A percentile compares a stretch with the other conserved stretches of the same genome.
These are phyloP conservation scores for Ochetophila trinervis DNA, from an alignment of 306 rosid genomes.

Conservation along the genomic window DNA sequence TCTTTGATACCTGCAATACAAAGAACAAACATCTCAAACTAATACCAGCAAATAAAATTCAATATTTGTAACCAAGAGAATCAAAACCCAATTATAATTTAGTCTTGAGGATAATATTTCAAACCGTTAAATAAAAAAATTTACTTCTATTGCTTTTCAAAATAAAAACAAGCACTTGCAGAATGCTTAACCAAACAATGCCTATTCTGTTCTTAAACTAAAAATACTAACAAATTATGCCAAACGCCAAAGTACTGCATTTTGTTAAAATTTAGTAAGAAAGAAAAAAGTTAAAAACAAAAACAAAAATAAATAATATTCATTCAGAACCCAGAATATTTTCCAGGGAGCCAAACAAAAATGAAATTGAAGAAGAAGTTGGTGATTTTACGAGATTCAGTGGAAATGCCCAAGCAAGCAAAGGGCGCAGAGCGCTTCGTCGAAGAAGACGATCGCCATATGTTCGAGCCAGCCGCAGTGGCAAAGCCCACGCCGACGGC, in stretches of 20 bases:
- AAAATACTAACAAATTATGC: no score
- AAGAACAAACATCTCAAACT: constrained; percentile 15
- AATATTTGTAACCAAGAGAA: no score
- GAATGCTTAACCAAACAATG: no score
- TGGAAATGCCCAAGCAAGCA: constrained; percentile 61
- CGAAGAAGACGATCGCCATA: constrained; percentile 52
- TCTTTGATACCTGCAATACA: constrained; percentile 55
- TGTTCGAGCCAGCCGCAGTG: constrained; percentile 48
- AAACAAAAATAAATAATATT: neutral
- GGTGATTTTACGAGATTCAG: constrained; percentile 40
- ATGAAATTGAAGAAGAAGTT: neutral
- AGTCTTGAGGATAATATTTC: no score
- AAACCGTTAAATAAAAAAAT: no score
- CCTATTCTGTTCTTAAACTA: no score
- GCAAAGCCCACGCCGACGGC: constrained; percentile 57
- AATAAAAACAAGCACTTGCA: no score
- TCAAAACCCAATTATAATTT: no score
- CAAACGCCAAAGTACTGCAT: no score
- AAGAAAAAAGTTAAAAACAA: neutral
- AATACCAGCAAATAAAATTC: no score
- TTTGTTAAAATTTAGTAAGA: no score
- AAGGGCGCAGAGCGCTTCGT: constrained; percentile 59
- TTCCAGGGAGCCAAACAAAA: neutral
- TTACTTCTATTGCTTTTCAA: no score
- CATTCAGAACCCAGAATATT: neutral